A percentile compares a stretch with the other conserved stretches of the same genome.
phyloP scores from a whole-genome alignment of 192 early-diverging fungal genomes.

The Linnemannia hyalina region DNA sequence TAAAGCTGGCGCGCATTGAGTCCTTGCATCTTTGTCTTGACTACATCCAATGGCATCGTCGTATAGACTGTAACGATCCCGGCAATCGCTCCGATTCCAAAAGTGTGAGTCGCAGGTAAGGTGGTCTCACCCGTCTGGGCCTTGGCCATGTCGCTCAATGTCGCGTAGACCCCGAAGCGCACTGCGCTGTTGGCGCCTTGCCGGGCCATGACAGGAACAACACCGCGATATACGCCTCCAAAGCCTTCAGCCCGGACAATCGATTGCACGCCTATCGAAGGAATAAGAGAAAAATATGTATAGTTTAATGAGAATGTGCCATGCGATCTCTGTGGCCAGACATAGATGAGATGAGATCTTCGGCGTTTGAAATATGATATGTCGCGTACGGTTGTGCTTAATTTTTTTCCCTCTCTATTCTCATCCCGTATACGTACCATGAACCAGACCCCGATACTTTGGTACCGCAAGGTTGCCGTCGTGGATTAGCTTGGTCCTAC shows the following conservation, averaged over 20 bases:
- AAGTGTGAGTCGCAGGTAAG: conserved; percentile 68
- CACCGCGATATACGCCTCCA: conserved; percentile 87
- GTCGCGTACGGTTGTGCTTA: not conserved
- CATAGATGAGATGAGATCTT: not conserved
- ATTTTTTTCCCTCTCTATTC: not conserved
- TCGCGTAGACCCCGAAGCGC: conserved; percentile 87
- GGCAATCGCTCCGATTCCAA: conserved; percentile 83
- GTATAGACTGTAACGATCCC: conserved; percentile 94
- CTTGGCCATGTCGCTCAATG: conserved; percentile 64
- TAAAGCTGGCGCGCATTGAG: conserved; percentile 77
- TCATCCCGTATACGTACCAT: conserved; percentile 64
- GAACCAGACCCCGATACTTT: conserved; percentile 81
- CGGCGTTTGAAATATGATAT: not conserved
- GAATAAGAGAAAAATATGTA: not conserved
- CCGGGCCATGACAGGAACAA: conserved; percentile 90
- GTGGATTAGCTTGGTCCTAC: conserved; percentile 91
- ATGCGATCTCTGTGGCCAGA: not conserved
- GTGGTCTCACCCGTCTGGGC: conserved; percentile 33
- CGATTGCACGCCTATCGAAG: conserved; percentile 44
- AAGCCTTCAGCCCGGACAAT: conserved; percentile 82
- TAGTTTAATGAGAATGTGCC: not conserved
- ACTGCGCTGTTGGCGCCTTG: conserved; percentile 97
- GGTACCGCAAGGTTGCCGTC: conserved; percentile 82
- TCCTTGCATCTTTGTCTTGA: conserved; percentile 96
- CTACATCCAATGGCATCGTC: conserved; percentile 95